phyloP scores from a whole-genome alignment of 2,329 filamentous ascomycete genomes.

The Chaetomiaceae sp. region DNA sequence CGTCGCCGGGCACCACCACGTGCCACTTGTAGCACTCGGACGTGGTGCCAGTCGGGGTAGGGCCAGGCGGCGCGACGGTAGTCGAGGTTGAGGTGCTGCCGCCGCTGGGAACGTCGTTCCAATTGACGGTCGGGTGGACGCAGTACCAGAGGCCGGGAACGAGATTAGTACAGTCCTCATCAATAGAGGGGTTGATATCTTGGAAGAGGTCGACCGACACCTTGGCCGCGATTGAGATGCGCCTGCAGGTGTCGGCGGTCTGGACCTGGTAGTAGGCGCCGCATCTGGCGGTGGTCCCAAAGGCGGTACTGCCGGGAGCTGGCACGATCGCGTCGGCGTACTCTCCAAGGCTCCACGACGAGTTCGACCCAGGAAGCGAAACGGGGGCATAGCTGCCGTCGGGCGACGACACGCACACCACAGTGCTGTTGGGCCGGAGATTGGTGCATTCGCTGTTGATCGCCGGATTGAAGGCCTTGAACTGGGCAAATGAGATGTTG shows the following conservation, averaged over 20 bases:
- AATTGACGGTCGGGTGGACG: constrained; percentile 5
- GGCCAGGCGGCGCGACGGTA: not conserved
- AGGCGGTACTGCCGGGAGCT: not conserved
- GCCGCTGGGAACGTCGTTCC: constrained; percentile 1
- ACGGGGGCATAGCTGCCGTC: not conserved
- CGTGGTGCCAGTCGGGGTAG: constrained; percentile 3
- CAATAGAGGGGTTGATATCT: constrained; percentile 2
- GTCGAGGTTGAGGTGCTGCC: not conserved
- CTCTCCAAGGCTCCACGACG: not conserved
- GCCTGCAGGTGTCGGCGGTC: constrained; percentile 1
- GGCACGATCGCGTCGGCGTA: not conserved
- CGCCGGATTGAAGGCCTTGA: constrained; percentile 1
- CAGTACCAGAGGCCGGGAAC: constrained; percentile 2
- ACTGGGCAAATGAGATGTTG: constrained; percentile 4
- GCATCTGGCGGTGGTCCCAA: not conserved
- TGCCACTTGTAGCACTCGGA: constrained; percentile 1
- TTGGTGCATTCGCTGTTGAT: constrained; percentile 5
- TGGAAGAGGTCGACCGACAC: constrained; percentile 3
- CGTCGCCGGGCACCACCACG: not conserved
- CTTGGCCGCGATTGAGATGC: constrained; percentile 3
- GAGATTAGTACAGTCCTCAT: not conserved
- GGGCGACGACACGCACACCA: constrained; percentile 3
- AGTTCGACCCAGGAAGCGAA: constrained; percentile 2
- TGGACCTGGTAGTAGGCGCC: constrained; percentile 8
- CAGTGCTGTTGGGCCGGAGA: not conserved